A percentile compares a stretch with the other conserved stretches of the same genome.
These are phyloP conservation scores for Botrytis byssoidea DNA, from an alignment of 2,329 filamentous ascomycete genomes.

Conservation along the genomic window DNA sequence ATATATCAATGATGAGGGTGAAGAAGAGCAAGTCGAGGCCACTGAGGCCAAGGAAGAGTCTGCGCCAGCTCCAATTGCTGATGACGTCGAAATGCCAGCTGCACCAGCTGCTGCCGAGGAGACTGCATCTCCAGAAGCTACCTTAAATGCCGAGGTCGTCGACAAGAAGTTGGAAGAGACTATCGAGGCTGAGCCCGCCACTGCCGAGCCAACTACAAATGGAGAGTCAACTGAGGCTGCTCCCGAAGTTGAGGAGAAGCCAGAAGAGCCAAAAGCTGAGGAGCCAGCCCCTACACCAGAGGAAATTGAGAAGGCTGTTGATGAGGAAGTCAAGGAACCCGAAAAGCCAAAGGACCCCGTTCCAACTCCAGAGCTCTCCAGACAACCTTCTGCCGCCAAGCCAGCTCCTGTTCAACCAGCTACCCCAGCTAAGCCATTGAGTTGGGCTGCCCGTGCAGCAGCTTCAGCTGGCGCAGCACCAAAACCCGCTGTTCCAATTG, in stretches of 20 bases:
- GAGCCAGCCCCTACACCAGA: conserved; percentile 44
- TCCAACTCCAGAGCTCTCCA: conserved; percentile 47
- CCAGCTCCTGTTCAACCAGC: conserved; percentile 46
- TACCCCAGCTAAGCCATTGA: conserved; percentile 58
- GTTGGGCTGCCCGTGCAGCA: conserved; percentile 70
- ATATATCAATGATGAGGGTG: conserved; percentile 81
- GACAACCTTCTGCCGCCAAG: conserved; percentile 45
- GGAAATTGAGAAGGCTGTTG: conserved; percentile 51
- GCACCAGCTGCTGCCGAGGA: conserved; percentile 40
- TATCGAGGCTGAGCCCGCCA: conserved; percentile 41
- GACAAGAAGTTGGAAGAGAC: conserved; percentile 76
- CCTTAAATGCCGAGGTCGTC: conserved; percentile 53
- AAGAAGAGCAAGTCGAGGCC: conserved; percentile 62
- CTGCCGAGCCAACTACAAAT: conserved; percentile 44
- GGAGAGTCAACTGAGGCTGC: conserved; percentile 42
- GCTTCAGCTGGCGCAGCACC: conserved; percentile 54
- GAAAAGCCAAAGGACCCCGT: conserved; percentile 67
- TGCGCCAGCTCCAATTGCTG: conserved; percentile 31
- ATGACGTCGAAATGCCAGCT: conserved; percentile 40
- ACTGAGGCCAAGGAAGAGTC: conserved; percentile 37
- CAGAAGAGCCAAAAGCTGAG: conserved; percentile 37
- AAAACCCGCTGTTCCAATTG: conserved; percentile 55
- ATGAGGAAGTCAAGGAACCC: conserved; percentile 54
- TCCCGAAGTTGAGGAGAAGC: conserved; percentile 39
- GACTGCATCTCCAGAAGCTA: conserved; percentile 25